Evolutionary conservation across 805 yeast species (phyloP).

Genomic region (Teunomyces kruisii): DNA sequence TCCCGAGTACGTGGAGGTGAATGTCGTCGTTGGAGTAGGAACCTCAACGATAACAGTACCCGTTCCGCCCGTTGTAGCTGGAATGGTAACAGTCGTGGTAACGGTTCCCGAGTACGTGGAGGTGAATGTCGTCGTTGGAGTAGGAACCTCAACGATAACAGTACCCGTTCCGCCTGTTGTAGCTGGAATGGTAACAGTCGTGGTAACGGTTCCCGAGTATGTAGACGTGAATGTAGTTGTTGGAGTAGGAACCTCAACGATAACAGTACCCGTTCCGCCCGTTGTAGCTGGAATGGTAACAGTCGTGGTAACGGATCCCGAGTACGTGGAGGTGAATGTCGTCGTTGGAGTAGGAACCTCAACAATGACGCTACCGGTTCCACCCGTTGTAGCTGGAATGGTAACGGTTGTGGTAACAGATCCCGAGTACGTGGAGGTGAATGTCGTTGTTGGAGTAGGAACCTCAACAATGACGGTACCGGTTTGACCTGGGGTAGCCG

Average conservation of each 20-base stretch:
- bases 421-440: conserved; percentile 8
- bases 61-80: conserved; percentile 6
- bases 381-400: background rate
- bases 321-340: conserved; percentile 15
- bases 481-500: conserved; percentile 8
- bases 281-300: conserved; percentile 8
- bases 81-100: conserved; percentile 6
- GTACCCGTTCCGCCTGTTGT: conserved; percentile 13
- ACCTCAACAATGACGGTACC: conserved; percentile 14
- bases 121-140: conserved; percentile 3
- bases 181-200: conserved; percentile 9
- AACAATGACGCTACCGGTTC: conserved; percentile 11
- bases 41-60: conserved; percentile 12
- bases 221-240: background rate
- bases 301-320: conserved; percentile 8
- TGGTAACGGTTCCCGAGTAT: conserved; percentile 3
- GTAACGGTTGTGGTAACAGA: conserved; percentile 7
- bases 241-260: conserved; percentile 10
- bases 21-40: conserved; percentile 7
- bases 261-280: conserved; percentile 10
- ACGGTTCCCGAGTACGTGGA: conserved; percentile 9
- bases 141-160: conserved; percentile 14
- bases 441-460: conserved; percentile 10
- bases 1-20: conserved; percentile 4
- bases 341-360: conserved; percentile 15